Base-by-base conservation (phyloP, 805 yeast genomes). In the Teunomyces lycoperdinae region DNA sequence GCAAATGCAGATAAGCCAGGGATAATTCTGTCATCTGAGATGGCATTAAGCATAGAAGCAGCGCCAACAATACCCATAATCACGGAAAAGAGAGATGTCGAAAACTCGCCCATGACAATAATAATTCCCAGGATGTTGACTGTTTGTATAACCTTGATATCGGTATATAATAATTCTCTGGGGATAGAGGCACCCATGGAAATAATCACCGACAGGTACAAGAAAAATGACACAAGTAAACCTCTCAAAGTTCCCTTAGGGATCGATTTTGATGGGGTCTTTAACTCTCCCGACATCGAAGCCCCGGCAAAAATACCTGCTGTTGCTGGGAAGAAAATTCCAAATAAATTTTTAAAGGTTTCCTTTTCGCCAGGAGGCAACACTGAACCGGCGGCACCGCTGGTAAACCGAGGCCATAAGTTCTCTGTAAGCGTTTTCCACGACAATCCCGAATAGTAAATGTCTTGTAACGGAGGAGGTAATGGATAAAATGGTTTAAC, bases 301-400 rank as follows among this genome's bases (percentile, higher is more conserved):
- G 99, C 97, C 13, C 99, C 99, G 2, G 99, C 98, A 66, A 94
- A 85, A 26, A 94, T 91, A 49, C 99, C 99, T 5, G 98, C 97
- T 0, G 99, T 92, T 1, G 99, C 97, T 9, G 99, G 97, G 71
- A 94, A 94, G 63, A 94, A 89, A 40, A 94, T 88, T 3, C 98
- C 98, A 77, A 94, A 94, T 53, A 95, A 68, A 62, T 87, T 86
- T 46, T 84, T 81, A 60, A 92, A 89, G 1, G 84, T 89, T 63
- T 92, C 98, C 3, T 70, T 67, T 3, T 61, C 61, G 3, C 66
- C 71, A 5, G 66, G 61, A 11, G 77, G 81, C 40, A 58, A 64
- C 27, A 84, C 81, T 3, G 96, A 88, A 0, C 98, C 99, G 4
- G 96, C 97, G 2, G 98, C 97, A 17, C 94, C 94, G 33, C 79